Evolutionary conservation across 495 filamentous ascomycete species (phyloP).

Genomic region (Podospora fimiseda): DNA sequence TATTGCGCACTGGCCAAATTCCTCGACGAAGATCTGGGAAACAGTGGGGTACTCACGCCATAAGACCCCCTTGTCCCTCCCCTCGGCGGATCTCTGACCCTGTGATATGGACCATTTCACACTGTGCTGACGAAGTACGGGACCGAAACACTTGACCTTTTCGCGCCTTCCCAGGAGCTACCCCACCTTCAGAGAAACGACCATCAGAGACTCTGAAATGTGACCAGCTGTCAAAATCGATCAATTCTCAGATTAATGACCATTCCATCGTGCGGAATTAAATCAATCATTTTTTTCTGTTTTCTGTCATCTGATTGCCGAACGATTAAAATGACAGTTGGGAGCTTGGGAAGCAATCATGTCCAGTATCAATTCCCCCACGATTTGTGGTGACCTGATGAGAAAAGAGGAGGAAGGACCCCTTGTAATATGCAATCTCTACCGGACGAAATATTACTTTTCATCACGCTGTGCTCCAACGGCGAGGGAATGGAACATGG

Average conservation of each 20-base stretch:
- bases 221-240: neutral
- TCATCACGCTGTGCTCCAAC: neutral
- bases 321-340: neutral
- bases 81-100: neutral
- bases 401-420: neutral
- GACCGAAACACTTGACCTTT: neutral
- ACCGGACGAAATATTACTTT: conserved; percentile 1
- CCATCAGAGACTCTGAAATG: no score
- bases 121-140: neutral
- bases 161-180: neutral
- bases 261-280: no score
- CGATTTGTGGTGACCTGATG: neutral
- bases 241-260: no score
- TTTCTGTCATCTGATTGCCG: neutral
- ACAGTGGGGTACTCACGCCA: neutral
- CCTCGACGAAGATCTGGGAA: neutral
- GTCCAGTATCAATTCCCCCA: neutral
- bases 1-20: neutral
- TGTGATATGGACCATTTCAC: neutral
- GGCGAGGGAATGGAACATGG: neutral
- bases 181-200: neutral
- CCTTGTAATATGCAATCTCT: neutral
- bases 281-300: neutral
- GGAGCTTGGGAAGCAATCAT: no score
- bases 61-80: neutral